Conservation (phyloP, 2,329 filamentous ascomycete genomes). For the Fusarium sp. region DNA sequence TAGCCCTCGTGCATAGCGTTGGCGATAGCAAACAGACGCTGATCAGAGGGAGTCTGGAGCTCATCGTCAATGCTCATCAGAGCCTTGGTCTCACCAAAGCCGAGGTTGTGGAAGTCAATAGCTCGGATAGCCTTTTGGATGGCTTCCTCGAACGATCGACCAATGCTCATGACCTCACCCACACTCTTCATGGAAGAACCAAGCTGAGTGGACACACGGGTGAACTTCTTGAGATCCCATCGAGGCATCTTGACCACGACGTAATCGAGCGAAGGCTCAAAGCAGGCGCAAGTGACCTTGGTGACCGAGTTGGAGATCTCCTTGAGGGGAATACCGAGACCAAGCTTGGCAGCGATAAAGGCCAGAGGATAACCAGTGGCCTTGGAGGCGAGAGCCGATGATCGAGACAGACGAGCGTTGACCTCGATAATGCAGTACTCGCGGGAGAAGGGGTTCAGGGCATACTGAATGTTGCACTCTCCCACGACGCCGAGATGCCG, state of each 20-base stretch:
- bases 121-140: constrained; percentile 98
- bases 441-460: constrained; percentile 93
- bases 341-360: constrained; percentile 98
- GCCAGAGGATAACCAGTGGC: constrained; percentile 97
- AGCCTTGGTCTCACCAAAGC: constrained; percentile 91
- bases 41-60: constrained; percentile 96
- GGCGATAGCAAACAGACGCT: constrained; percentile 95
- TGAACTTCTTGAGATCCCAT: constrained; percentile 99
- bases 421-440: constrained; percentile 99
- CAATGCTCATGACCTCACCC: constrained; percentile 98
- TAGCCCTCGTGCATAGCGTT: constrained; percentile 98
- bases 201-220: constrained; percentile 92
- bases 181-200: constrained; percentile 99
- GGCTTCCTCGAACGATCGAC: constrained; percentile 95
- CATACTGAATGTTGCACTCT: constrained; percentile 99
- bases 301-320: constrained; percentile 97
- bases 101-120: constrained; percentile 94
- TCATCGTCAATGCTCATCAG: constrained; percentile 97
- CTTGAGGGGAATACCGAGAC: constrained; percentile 93
- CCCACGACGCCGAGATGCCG: constrained; percentile 96
- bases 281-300: constrained; percentile 95
- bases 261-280: constrained; percentile 98
- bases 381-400: constrained; percentile 96
- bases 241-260: constrained; percentile 98
- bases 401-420: constrained; percentile 97